Conservation (phyloP, 768 basidiomycete genomes). For the Pisolithus marmoratus region DNA sequence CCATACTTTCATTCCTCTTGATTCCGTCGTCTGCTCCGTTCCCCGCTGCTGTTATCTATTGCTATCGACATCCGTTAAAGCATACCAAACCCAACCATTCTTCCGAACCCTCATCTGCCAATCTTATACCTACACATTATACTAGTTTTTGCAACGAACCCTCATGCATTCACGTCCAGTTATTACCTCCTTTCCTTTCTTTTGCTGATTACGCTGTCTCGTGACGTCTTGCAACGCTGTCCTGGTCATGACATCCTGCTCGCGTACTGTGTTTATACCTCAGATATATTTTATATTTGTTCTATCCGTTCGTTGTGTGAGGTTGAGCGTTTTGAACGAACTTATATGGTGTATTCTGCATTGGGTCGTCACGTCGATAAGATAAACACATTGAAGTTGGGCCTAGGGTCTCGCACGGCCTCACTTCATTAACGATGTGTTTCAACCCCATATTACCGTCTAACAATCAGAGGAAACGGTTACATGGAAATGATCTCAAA, state of each 20-base stretch:
- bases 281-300: too few relatives aligned
- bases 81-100: conserved; percentile 1
- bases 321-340: too few relatives aligned
- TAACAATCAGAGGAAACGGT: not conserved
- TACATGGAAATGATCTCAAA: conserved; percentile 29
- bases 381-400: too few relatives aligned
- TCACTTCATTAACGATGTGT: too few relatives aligned
- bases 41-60: conserved; percentile 29
- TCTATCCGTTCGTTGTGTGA: too few relatives aligned
- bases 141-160: conserved; percentile 12
- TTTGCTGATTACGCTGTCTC: conserved; percentile 11
- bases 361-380: too few relatives aligned
- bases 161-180: conserved; percentile 13
- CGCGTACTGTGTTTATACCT: not conserved
- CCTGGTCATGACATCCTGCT: conserved; percentile 6
- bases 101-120: not conserved
- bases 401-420: too few relatives aligned
- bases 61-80: conserved; percentile 23
- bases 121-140: conserved; percentile 2
- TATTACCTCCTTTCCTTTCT: not conserved
- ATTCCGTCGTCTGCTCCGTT: conserved; percentile 31
- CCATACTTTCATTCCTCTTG: conserved; percentile 11
- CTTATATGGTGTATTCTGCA: too few relatives aligned
- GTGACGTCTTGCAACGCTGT: conserved; percentile 14
- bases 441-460: too few relatives aligned